A percentile compares a stretch with the other conserved stretches of the same genome.
phyloP scores from a whole-genome alignment of 345 rosid genomes.

The Populus alba region DNA sequence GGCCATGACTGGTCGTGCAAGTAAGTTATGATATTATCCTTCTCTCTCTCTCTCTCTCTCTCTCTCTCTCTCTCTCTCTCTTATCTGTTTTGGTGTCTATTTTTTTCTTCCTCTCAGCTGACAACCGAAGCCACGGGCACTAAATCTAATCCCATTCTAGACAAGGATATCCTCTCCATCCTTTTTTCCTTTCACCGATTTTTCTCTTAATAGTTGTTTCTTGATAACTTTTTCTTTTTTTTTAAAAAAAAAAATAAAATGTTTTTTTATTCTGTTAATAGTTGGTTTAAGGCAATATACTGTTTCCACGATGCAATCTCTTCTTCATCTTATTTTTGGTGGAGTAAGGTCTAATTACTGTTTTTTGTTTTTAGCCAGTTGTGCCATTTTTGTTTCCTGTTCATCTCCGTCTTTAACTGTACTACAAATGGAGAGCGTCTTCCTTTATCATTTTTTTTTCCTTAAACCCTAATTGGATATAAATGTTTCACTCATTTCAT shows the following conservation, averaged over 20 bases:
- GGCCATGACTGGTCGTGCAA: slow-evolving; percentile 28
- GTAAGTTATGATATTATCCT: slow-evolving; percentile 4
- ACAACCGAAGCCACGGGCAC: not conserved
- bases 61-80: too few relatives aligned
- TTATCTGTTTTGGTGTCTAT: not conserved
- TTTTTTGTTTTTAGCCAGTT: not conserved
- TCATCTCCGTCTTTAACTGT: not conserved
- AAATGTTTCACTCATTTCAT: not conserved
- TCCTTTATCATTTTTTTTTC: too few relatives aligned
- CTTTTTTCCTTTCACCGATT: not conserved
- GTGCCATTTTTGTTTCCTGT: not conserved
- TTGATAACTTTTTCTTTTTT: not conserved
- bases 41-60: not conserved
- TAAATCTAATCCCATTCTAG: not conserved
- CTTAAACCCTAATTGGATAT: too few relatives aligned
- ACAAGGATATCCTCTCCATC: too few relatives aligned
- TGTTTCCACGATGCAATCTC: not conserved
- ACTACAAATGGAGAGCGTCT: too few relatives aligned
- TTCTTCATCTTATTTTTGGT: not conserved
- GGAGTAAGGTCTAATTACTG: not conserved
- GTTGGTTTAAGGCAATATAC: not conserved
- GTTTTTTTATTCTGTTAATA: not conserved
- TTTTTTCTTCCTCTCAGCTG: not conserved
- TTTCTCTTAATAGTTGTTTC: not conserved
- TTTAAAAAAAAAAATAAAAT: not conserved